Percentiles rank a stretch among this genome's conserved stretches.
phyloP scores from a whole-genome alignment of 805 yeast species.

The Metschnikowia kofuensis region DNA sequence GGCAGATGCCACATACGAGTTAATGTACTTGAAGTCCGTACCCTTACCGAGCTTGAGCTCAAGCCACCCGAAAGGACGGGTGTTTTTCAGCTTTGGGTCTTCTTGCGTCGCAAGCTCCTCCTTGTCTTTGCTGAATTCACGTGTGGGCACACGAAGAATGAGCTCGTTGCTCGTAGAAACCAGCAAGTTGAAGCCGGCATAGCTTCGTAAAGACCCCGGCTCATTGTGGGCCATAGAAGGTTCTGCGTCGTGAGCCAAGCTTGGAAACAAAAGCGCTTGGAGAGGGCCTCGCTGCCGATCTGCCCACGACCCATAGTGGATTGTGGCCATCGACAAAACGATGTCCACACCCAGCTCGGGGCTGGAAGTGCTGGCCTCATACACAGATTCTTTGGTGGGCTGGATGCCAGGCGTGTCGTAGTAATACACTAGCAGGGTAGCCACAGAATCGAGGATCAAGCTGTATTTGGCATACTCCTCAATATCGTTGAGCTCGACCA shows the following conservation, averaged over 20 bases:
- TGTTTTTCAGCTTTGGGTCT: constrained; percentile 10
- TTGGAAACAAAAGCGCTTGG: constrained; percentile 67
- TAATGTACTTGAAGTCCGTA: constrained; percentile 45
- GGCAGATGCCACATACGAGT: constrained; percentile 52
- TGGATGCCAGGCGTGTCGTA: constrained; percentile 67
- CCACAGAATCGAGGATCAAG: constrained; percentile 59
- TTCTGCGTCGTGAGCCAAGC: constrained; percentile 53
- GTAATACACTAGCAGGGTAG: constrained; percentile 54
- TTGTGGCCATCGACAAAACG: constrained; percentile 54
- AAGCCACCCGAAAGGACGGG: constrained; percentile 83
- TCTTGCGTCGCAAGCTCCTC: constrained; percentile 17
- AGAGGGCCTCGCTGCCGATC: constrained; percentile 74
- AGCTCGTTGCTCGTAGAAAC: constrained; percentile 62
- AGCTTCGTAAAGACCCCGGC: constrained; percentile 54
- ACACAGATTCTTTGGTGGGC: not conserved
- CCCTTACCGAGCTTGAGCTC: constrained; percentile 62
- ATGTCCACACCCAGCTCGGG: constrained; percentile 57
- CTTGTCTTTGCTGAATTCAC: constrained; percentile 79
- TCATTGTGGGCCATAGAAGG: constrained; percentile 19
- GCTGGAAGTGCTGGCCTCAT: not conserved
- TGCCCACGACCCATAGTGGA: constrained; percentile 95
- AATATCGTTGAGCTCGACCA: constrained; percentile 35
- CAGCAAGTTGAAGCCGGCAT: constrained; percentile 54
- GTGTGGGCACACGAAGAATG: constrained; percentile 70
- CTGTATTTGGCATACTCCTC: constrained; percentile 81